Base-by-base conservation (phyloP, 768 basidiomycete species). In the Phanerodontia chrysosporium region DNA sequence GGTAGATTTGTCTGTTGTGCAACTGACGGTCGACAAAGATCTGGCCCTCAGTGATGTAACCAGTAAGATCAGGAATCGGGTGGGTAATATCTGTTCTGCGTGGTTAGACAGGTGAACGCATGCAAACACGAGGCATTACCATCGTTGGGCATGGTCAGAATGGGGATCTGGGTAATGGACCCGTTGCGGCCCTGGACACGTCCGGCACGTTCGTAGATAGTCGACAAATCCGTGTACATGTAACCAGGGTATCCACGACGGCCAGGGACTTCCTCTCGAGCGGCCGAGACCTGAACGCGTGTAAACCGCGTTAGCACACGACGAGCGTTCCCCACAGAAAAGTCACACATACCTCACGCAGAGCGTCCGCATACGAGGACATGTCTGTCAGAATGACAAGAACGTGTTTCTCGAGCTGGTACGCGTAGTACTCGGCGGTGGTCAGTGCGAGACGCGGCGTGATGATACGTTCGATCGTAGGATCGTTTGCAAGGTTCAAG, bases 141-240 rank as follows among this genome's bases (percentile, higher is more conserved):
- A 74, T 98, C 97, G 76, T 98, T 99, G 25, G 97, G 97, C 97
- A 99, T 99, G 60, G 97, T 98, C 57, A 99, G 82, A 69, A 98
- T 99, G 61, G 97, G 97, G 73, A 98, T 97, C 78, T 99, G 97
- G 56, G 97, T 99, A 80, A 99, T 99, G 49, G 95, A 97, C 45
- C 97, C 97, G 75, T 98, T 98, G 66, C 96, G 84, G 63, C 97
- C 97, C 77, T 97, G 76, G 53, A 98, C 97, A 67, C 96, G 95
- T 46, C 97, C 97, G 42, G 97, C 97, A 75, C 97, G 94, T 77
- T 99, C 97, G 76, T 99, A 99, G 71, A 99, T 96, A 32, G 96
- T 98, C 51, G 96, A 95, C 80, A 98, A 83, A 83, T 99, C 97
- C 10, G 97, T 99, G 78, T 99, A 98, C 92, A 95, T 94, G 78